Conservation (phyloP, 805 yeast species). For the Saturnispora saitoi region DNA sequence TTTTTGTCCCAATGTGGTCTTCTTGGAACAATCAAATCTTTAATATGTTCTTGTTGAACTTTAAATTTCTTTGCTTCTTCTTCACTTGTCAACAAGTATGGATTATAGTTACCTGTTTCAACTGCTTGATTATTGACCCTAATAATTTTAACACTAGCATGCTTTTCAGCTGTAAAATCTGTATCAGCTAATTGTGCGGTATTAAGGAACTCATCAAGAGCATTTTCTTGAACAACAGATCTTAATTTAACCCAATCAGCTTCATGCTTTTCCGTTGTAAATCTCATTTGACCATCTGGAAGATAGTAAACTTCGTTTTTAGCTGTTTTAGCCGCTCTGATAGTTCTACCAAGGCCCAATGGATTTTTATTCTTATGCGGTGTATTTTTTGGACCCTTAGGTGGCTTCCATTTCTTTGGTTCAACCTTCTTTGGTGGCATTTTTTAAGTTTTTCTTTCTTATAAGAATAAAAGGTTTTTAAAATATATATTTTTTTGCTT, state of each 20-base stretch:
- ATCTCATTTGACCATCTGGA: conserved; percentile 85
- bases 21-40: conserved; percentile 76
- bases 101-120: conserved; percentile 43
- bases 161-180: conserved; percentile 89
- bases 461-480: background rate
- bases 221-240: conserved; percentile 90
- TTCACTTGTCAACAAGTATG: conserved; percentile 54
- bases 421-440: conserved; percentile 21
- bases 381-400: conserved; percentile 88
- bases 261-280: conserved; percentile 77
- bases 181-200: conserved; percentile 96
- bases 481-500: background rate
- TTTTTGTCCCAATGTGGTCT: conserved; percentile 78
- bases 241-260: conserved; percentile 85
- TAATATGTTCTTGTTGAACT: conserved; percentile 59
- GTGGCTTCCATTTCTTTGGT: conserved; percentile 74
- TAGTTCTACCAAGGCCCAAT: conserved; percentile 79
- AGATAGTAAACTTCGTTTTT: conserved; percentile 63
- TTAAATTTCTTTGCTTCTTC: conserved; percentile 54
- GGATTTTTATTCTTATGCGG: conserved; percentile 75
- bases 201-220: conserved; percentile 87
- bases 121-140: conserved; percentile 68
- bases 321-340: conserved; percentile 61
- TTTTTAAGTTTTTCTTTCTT: background rate
- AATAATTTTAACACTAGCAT: conserved; percentile 75